These are phyloP conservation scores for Auriscalpium orientale DNA, from an alignment of 768 basidiomycete genomes.

Conservation along the genomic window DNA sequence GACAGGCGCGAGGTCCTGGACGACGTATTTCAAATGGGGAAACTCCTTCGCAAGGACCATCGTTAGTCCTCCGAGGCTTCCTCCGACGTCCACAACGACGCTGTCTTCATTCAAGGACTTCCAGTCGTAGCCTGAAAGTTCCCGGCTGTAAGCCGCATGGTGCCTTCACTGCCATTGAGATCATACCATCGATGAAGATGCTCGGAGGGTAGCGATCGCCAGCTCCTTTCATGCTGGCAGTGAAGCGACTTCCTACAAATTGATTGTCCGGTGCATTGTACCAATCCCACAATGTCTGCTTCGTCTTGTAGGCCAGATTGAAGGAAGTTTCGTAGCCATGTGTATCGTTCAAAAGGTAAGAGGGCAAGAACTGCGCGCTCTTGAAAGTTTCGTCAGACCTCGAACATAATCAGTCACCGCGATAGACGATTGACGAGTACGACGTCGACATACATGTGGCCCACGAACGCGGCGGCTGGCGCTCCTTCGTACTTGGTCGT, in stretches of 20 bases:
- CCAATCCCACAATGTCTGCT: neutral
- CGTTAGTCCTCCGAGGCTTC: conserved; percentile 31
- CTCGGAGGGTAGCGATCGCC: neutral
- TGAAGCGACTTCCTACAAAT: conserved; percentile 1
- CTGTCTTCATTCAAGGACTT: conserved; percentile 19
- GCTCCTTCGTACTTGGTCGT: conserved; percentile 10
- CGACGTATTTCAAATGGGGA: conserved; percentile 28
- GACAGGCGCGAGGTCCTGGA: conserved; percentile 24
- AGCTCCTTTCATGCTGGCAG: neutral
- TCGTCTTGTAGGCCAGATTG: neutral
- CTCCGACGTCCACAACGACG: conserved; percentile 33
- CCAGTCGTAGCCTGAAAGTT: conserved; percentile 29
- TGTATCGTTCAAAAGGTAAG: neutral
- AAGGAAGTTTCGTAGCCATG: neutral
- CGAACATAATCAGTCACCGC: neutral
- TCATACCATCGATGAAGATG: neutral
- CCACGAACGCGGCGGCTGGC: conserved; percentile 15
- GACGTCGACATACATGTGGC: conserved; percentile 9
- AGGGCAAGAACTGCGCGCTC: neutral
- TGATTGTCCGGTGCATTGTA: neutral
- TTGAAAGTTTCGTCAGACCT: neutral
- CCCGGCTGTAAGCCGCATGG: neutral
- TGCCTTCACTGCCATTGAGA: conserved; percentile 22
- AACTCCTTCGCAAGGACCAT: conserved; percentile 26
- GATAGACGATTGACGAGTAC: neutral